Evolutionary conservation across 148 eudicot species (phyloP), one percentile per base, ranked within the genome.

Genomic region (Rhododendron griersonianum): DNA sequence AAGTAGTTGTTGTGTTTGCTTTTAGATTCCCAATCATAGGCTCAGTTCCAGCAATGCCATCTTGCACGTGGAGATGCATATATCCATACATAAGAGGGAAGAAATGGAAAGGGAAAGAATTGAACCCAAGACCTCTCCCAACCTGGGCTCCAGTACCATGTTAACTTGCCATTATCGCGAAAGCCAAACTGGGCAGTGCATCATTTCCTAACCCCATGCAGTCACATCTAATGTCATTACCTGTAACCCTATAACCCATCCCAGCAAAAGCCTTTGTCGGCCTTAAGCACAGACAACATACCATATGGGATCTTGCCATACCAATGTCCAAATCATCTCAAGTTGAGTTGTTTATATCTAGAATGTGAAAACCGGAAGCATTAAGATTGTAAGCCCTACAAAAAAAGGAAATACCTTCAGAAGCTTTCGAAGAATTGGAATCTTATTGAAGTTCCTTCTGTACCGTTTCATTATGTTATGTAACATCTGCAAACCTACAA

Each of bases 341-440:
- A 69, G 28, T 28, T 47, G 47, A 41, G 61, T 11, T 47, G 37
- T 48, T 78, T 25, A 78, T 11, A 23, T 45, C 50, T 51, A 78
- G 81, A 78, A 78, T 16, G 28, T 78, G 35, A 78, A 78, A 78
- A 78, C 33, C 51, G 30, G 83, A 19, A 78, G 53, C 81, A 19
- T 19, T 53, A 78, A 50, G 57, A 78, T 47, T 78, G 48, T 78
- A 47, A 78, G 35, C 63, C 35, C 30, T 51, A 19, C 41, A 30
- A 51, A 50, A 33, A 19, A 30, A 15, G 37, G 87, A 67, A 2
- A 67, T 67, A 97, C 98, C 98, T 93, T 97, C 57, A 97, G 98
- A 90, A 97, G 96, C 94, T 97, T 97, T 65, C 99, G 92, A 48
- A 95, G 91, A 55, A 97, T 97, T 25, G 98, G 98, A 87, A 94